Evolutionary conservation across 169 alveolate genomes (phyloP).

Genomic region (Babesia ovata): DNA sequence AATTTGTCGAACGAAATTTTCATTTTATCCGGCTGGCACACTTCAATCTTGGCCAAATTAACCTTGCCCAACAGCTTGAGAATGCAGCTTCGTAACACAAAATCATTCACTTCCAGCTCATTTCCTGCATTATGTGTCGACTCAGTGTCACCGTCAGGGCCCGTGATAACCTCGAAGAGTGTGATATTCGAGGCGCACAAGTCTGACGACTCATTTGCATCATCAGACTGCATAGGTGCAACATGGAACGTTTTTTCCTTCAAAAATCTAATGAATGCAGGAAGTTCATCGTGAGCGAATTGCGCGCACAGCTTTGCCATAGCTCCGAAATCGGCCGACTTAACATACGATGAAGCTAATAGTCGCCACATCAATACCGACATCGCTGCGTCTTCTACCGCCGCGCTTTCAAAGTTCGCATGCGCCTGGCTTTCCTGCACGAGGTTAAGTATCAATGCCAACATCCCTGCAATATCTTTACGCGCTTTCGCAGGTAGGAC

Average conservation of each 20-base stretch:
- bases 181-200: conserved; percentile 27
- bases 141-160: conserved; percentile 20
- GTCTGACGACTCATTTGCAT: neutral
- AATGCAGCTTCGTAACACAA: conserved; percentile 7
- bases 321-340: conserved; percentile 17
- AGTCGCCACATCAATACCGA: neutral
- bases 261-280: conserved; percentile 7
- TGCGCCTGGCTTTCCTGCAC: conserved; percentile 17
- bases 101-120: conserved; percentile 5
- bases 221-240: neutral
- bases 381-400: neutral
- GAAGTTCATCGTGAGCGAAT: neutral
- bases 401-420: neutral
- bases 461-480: neutral
- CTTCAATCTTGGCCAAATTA: conserved; percentile 38
- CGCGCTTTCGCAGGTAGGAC: conserved; percentile 26
- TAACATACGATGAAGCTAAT: conserved; percentile 5
- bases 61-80: conserved; percentile 35
- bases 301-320: conserved; percentile 17
- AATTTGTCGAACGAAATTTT: conserved; percentile 47
- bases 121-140: neutral
- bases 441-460: neutral
- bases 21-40: conserved; percentile 30
- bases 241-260: neutral
- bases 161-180: conserved; percentile 39